Conservation (phyloP, 2,329 filamentous ascomycete genomes). For the Nigrograna mackinnonii region DNA sequence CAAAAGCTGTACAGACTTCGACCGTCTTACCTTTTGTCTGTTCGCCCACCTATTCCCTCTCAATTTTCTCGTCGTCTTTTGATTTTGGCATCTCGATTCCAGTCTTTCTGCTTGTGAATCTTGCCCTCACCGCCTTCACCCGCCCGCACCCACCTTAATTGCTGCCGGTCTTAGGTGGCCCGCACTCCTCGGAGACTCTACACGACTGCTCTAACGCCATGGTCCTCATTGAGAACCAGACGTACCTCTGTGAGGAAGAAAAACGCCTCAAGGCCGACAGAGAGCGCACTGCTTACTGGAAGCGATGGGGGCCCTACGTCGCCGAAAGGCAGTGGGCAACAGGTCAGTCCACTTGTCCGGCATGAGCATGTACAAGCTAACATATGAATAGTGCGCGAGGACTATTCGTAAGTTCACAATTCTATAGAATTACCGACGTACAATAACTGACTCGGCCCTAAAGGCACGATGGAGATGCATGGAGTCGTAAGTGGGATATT, state of each 20-base stretch:
- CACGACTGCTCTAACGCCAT: constrained; percentile 53
- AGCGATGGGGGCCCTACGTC: constrained; percentile 95
- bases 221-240: constrained; percentile 87
- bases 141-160: constrained; percentile 14
- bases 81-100: background rate
- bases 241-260: constrained; percentile 89
- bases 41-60: background rate
- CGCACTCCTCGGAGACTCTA: constrained; percentile 6
- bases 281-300: constrained; percentile 89
- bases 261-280: constrained; percentile 85
- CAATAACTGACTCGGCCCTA: constrained; percentile 32
- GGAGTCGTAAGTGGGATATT: constrained; percentile 73
- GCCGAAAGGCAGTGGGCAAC: constrained; percentile 96
- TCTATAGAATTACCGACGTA: too few relatives aligned
- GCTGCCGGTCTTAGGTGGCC: constrained; percentile 11
- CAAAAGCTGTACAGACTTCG: constrained; percentile 5
- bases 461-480: constrained; percentile 84
- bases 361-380: constrained; percentile 32
- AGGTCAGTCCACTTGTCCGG: constrained; percentile 55
- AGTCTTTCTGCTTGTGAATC: background rate
- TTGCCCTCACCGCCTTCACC: constrained; percentile 19
- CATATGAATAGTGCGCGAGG: constrained; percentile 72
- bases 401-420: constrained; percentile 70
- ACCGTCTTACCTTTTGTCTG: constrained; percentile 5
- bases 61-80: background rate